Conservation (phyloP, 2,329 filamentous ascomycete genomes). For the Dothistroma septosporum region DNA sequence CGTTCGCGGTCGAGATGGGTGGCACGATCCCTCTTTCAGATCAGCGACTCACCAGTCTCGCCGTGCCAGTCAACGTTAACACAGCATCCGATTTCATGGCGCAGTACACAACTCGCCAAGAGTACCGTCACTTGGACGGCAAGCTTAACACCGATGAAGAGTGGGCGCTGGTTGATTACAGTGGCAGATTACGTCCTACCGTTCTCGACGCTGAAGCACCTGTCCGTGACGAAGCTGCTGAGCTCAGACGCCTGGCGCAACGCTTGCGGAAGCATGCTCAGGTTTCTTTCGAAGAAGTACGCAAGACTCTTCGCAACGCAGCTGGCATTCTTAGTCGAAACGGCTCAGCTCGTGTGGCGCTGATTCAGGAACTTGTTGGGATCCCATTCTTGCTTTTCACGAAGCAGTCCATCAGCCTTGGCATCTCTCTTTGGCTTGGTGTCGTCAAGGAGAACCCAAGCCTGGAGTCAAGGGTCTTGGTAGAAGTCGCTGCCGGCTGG, state of each 20-base stretch:
- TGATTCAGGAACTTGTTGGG: slow-evolving; percentile 81
- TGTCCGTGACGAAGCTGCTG: slow-evolving; percentile 47
- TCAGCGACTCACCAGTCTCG: slow-evolving; percentile 77
- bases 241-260: slow-evolving; percentile 68
- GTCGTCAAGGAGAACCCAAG: slow-evolving; percentile 93
- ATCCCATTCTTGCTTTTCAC: slow-evolving; percentile 93
- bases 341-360: slow-evolving; percentile 68
- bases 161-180: slow-evolving; percentile 32
- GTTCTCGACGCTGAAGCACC: slow-evolving; percentile 11
- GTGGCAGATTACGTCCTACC: slow-evolving; percentile 20
- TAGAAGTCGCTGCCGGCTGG: slow-evolving; percentile 87
- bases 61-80: slow-evolving; percentile 74
- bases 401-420: slow-evolving; percentile 91
- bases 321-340: slow-evolving; percentile 81
- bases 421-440: slow-evolving; percentile 92
- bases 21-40: slow-evolving; percentile 80
- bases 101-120: slow-evolving; percentile 93
- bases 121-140: slow-evolving; percentile 83
- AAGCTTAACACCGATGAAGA: slow-evolving; percentile 27
- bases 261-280: slow-evolving; percentile 65
- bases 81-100: slow-evolving; percentile 94
- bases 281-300: slow-evolving; percentile 69
- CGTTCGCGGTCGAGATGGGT: slow-evolving; percentile 90
- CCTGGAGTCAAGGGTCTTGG: slow-evolving; percentile 79
- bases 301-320: slow-evolving; percentile 76